Evolutionary conservation across 129 eudicot species (phyloP).

Genomic region (Apium graveolens): DNA sequence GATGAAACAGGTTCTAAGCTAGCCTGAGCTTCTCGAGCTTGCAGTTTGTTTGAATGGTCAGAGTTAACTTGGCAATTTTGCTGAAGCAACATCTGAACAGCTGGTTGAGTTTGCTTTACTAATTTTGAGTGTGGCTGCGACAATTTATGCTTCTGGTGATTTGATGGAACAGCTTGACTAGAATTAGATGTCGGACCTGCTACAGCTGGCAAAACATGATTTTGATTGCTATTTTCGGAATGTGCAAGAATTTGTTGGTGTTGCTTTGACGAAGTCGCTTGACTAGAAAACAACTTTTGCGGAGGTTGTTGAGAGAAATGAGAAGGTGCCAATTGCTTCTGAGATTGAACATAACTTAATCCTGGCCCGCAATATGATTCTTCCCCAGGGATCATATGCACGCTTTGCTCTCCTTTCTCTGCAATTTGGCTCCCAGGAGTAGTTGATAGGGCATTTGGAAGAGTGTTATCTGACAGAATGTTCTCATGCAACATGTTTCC

Average conservation of each 20-base stretch:
- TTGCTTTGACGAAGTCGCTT: constrained; percentile 25
- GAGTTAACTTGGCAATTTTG: constrained; percentile 41
- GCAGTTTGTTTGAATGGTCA: constrained; percentile 36
- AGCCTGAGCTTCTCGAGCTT: constrained; percentile 24
- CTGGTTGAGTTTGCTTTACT: constrained; percentile 33
- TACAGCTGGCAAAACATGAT: constrained; percentile 27
- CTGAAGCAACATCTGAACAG: constrained; percentile 33
- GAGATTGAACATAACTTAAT: constrained; percentile 23
- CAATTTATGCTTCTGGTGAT: constrained; percentile 32
- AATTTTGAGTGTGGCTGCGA: constrained; percentile 32
- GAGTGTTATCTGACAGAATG: constrained; percentile 30
- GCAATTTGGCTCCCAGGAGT: constrained; percentile 31
- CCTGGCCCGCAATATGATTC: constrained; percentile 35
- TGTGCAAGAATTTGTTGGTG: constrained; percentile 21
- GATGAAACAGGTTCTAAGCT: constrained; percentile 21
- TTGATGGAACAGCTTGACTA: constrained; percentile 26
- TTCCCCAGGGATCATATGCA: constrained; percentile 38
- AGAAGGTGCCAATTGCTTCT: constrained; percentile 30
- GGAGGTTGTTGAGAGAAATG: constrained; percentile 32
- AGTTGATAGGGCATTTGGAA: constrained; percentile 45
- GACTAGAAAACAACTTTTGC: constrained; percentile 43
- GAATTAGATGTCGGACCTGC: constrained; percentile 11
- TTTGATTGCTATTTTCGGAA: constrained; percentile 33
- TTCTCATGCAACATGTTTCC: constrained; percentile 54
- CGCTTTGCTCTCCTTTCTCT: constrained; percentile 43